A percentile compares a stretch with the other conserved stretches of the same genome.
These are phyloP conservation scores for Metroxylon sagu DNA, from an alignment of 176 grass and related monocot species.

Conservation along the genomic window DNA sequence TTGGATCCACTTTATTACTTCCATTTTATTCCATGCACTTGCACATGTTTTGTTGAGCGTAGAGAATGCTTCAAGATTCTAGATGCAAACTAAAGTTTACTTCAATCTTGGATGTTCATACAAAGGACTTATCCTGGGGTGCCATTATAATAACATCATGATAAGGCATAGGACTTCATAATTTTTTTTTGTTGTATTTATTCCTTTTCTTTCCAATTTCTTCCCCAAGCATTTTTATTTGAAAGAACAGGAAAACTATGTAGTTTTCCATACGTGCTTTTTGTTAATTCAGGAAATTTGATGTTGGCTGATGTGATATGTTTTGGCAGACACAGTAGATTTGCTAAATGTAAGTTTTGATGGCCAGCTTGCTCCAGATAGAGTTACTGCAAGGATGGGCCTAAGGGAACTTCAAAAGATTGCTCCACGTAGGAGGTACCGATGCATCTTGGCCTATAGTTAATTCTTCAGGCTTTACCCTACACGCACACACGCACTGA, in stretches of 20 bases:
- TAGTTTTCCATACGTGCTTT: neutral
- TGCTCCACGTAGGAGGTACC: constrained; percentile 61
- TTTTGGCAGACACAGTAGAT: constrained; percentile 69
- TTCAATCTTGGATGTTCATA: too few relatives aligned
- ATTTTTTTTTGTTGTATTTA: too few relatives aligned
- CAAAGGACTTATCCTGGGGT: too few relatives aligned
- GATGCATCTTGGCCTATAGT: neutral
- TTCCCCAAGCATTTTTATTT: neutral
- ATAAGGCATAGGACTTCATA: too few relatives aligned
- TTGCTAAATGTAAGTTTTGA: constrained; percentile 99
- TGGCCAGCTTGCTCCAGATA: constrained; percentile 70
- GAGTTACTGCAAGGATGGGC: constrained; percentile 64
- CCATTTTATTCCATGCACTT: too few relatives aligned
- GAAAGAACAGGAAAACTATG: neutral
- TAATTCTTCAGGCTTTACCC: neutral
- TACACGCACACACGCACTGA: too few relatives aligned
- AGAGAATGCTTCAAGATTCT: too few relatives aligned
- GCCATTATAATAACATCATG: too few relatives aligned
- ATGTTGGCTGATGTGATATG: constrained; percentile 15
- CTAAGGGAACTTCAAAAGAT: constrained; percentile 69
- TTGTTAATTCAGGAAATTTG: neutral
- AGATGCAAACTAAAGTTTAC: too few relatives aligned
- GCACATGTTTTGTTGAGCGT: too few relatives aligned
- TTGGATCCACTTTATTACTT: too few relatives aligned
- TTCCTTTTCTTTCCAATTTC: neutral